Conservation (phyloP, 345 rosid species). For the Turnera subulata region DNA sequence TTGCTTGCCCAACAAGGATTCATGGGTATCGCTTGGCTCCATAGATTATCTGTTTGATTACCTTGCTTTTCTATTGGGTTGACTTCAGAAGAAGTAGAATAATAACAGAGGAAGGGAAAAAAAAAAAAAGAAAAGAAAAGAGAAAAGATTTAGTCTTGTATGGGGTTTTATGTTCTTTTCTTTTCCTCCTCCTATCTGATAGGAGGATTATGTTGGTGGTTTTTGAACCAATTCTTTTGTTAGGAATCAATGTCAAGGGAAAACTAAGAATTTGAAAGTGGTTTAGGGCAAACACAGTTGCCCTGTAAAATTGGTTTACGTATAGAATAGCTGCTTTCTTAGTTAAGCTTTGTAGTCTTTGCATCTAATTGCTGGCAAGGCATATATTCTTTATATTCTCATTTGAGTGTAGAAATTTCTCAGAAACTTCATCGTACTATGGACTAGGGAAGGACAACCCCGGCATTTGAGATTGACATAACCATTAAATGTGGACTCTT, state of each 20-base stretch:
- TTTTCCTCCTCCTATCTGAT: slow-evolving; percentile 3
- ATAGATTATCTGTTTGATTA: background rate
- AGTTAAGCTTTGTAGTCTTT: no score
- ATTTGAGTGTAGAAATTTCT: background rate
- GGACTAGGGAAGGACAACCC: background rate
- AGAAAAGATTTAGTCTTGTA: background rate
- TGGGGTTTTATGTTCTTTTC: slow-evolving; percentile 1
- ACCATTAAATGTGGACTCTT: no score
- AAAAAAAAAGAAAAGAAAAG: background rate
- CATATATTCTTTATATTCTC: background rate
- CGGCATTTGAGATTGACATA: no score
- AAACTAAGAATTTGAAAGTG: no score
- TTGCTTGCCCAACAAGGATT: slow-evolving; percentile 12
- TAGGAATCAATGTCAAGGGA: background rate
- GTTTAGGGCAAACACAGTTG: no score
- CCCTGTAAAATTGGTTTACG: no score
- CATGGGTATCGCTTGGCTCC: slow-evolving; percentile 7
- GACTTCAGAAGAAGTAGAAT: no score
- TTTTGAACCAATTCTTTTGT: background rate
- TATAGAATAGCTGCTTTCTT: no score
- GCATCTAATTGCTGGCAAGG: no score
- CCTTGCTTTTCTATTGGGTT: background rate
- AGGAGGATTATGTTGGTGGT: background rate
- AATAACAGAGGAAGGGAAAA: no score
- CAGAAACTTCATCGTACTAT: background rate